Base-by-base conservation (phyloP, 2,329 filamentous ascomycete species). In the Ceratocystis variospora region DNA sequence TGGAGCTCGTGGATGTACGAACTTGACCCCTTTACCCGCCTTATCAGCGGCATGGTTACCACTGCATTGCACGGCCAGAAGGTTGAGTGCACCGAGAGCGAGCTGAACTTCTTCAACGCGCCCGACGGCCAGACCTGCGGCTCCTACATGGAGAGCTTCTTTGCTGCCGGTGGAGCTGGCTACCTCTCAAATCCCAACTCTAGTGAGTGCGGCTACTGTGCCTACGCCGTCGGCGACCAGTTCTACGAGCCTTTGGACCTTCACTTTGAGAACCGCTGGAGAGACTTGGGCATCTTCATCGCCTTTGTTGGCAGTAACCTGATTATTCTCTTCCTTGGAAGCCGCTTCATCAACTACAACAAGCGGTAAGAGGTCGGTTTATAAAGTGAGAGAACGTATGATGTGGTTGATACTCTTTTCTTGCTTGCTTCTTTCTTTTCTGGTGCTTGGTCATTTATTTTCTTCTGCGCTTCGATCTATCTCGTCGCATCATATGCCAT, bases 1-100 rank as follows among this genome's bases (percentile, higher is more conserved):
- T 94, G 88, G 88, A 82, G 86, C 44, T 79, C 82, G 1, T 94
- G 89, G 89, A 79, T 94, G 6, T 92, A 92, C 77, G 79, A 93
- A 74, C 83, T 95, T 17, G 86, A 91, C 72, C 90, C 90, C 2
- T 90, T 94, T 75, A 95, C 89, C 0, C 84, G 89, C 5, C 83
- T 95, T 37, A 89, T 95, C 71, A 80, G 87, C 62, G 89, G 89
- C 66, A 90, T 91, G 79, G 83, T 92, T 17, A 86, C 87, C 2
- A 92, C 89, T 0, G 89, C 89, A 69, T 80, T 94, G 5, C 86
- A 92, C 71, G 82, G 78, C 1, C 78, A 83, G 5, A 72, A 77
- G 0, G 89, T 95, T 0, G 72, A 74, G 3, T 95, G 90, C 75
- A 77, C 73, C 1, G 46, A 77, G 0, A 44, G 67, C 2, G 90